phyloP scores from a whole-genome alignment of 2,329 filamentous ascomycete species.

The Penicillium sp. region DNA sequence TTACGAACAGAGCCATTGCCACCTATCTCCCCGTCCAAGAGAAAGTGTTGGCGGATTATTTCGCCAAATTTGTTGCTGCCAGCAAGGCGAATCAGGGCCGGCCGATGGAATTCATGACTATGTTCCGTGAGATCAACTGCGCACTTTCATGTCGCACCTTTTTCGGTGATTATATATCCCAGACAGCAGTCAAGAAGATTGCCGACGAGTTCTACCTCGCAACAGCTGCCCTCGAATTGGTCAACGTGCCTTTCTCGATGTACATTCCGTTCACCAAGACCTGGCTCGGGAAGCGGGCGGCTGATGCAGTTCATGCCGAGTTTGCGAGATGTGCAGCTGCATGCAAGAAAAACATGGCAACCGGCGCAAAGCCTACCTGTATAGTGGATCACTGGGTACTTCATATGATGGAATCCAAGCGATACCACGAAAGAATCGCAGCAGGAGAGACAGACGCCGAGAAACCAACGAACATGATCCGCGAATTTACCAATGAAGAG shows the following conservation, averaged over 20 bases:
- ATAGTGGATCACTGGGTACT: constrained; percentile 88
- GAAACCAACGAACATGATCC: constrained; percentile 49
- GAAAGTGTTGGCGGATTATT: constrained; percentile 76
- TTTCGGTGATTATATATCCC: constrained; percentile 82
- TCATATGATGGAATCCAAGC: constrained; percentile 73
- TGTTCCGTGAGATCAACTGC: constrained; percentile 85
- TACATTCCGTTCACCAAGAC: constrained; percentile 85
- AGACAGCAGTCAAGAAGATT: constrained; percentile 81
- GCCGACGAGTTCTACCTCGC: constrained; percentile 89
- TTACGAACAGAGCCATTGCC: constrained; percentile 78
- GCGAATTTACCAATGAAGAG: constrained; percentile 50
- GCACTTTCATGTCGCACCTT: constrained; percentile 86
- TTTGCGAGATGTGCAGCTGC: constrained; percentile 82
- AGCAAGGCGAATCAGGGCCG: constrained; percentile 64
- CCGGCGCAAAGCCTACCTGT: constrained; percentile 72
- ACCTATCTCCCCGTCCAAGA: constrained; percentile 85
- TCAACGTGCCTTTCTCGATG: constrained; percentile 75
- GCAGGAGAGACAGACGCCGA: constrained; percentile 57
- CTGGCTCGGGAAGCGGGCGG: constrained; percentile 85
- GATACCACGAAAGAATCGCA: constrained; percentile 67
- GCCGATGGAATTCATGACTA: constrained; percentile 73
- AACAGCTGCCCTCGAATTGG: constrained; percentile 82
- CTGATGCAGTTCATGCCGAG: constrained; percentile 76
- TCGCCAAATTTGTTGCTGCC: constrained; percentile 66
- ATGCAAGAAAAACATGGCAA: constrained; percentile 77